A percentile compares a stretch with the other conserved stretches of the same genome.
Evolutionary conservation across 2,329 filamentous ascomycete genomes (phyloP).

Genomic region (Cladosporium colombiae): DNA sequence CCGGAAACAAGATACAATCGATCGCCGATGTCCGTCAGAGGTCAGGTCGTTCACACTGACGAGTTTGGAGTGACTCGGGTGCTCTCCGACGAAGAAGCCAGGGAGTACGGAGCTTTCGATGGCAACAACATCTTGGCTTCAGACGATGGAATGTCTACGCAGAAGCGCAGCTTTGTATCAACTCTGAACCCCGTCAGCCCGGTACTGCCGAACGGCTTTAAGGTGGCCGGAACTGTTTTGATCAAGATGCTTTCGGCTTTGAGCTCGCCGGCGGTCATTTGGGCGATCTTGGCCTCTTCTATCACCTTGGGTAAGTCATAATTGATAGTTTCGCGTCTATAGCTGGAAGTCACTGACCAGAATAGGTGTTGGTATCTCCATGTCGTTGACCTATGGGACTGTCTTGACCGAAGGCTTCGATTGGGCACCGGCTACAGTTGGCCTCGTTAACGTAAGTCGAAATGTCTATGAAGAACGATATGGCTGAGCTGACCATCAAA

Average conservation of each 20-base stretch:
- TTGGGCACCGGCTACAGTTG: slow-evolving; percentile 34
- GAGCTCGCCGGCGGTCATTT: slow-evolving; percentile 43
- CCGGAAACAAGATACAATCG: slow-evolving; percentile 46
- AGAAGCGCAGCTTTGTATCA: slow-evolving; percentile 22
- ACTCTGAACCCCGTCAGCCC: slow-evolving; percentile 24
- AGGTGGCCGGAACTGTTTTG: slow-evolving; percentile 24
- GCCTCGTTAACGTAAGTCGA: slow-evolving; percentile 28
- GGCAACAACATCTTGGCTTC: background rate
- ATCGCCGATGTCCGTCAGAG: slow-evolving; percentile 37
- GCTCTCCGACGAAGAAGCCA: slow-evolving; percentile 37
- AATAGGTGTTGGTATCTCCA: slow-evolving; percentile 33
- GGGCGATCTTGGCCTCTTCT: slow-evolving; percentile 41
- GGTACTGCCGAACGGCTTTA: slow-evolving; percentile 22
- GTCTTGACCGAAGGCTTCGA: slow-evolving; percentile 39
- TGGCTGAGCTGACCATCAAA: background rate
- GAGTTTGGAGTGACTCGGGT: slow-evolving; percentile 43
- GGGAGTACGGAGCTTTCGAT: slow-evolving; percentile 17
- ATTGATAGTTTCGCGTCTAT: background rate
- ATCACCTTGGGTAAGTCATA: slow-evolving; percentile 39
- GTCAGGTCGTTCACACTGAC: slow-evolving; percentile 42
- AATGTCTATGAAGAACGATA: background rate
- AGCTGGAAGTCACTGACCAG: background rate
- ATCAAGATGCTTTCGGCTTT: slow-evolving; percentile 39
- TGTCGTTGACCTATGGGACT: slow-evolving; percentile 43
- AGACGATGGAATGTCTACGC: background rate